Percentiles rank a stretch among this genome's conserved stretches.
phyloP scores from a whole-genome alignment of 1,139 yeast genomes.

The Sugiyamaella sp. region DNA sequence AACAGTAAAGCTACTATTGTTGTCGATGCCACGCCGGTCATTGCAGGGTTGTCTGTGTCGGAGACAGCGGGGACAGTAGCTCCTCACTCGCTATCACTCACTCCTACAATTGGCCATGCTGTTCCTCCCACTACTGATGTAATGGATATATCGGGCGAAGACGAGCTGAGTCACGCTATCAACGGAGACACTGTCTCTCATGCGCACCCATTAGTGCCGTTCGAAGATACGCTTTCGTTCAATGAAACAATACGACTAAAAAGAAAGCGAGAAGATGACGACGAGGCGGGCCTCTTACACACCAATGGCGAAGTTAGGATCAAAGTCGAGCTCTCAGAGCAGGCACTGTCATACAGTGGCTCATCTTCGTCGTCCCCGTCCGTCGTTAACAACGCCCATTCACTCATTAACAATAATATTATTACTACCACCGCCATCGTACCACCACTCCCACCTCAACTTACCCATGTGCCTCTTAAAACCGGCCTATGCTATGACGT shows the following conservation, averaged over 20 bases:
- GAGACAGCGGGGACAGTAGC: constrained; percentile 15
- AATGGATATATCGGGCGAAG: constrained; percentile 16
- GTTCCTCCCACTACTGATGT: background rate
- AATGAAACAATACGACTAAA: constrained; percentile 17
- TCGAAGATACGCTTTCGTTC: constrained; percentile 13
- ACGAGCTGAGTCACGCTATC: background rate
- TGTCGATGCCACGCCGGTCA: no score
- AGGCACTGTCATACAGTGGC: background rate
- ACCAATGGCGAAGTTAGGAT: background rate
- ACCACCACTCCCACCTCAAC: constrained; percentile 47
- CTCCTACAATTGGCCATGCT: constrained; percentile 10
- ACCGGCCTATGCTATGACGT: constrained; percentile 97
- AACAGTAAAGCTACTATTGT: background rate
- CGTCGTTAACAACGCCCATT: background rate
- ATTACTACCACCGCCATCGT: constrained; percentile 19
- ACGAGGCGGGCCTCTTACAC: background rate
- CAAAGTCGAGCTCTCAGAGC: background rate
- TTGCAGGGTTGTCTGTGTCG: no score
- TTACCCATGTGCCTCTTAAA: constrained; percentile 70
- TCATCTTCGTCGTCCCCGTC: constrained; percentile 15
- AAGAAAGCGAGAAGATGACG: constrained; percentile 22
- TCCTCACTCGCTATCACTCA: constrained; percentile 15
- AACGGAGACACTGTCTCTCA: background rate
- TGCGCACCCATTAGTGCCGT: constrained; percentile 7
- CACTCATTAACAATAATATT: constrained; percentile 2